Base-by-base conservation (phyloP, 495 filamentous ascomycete species). In the Hypoxylon crocopeplum region DNA sequence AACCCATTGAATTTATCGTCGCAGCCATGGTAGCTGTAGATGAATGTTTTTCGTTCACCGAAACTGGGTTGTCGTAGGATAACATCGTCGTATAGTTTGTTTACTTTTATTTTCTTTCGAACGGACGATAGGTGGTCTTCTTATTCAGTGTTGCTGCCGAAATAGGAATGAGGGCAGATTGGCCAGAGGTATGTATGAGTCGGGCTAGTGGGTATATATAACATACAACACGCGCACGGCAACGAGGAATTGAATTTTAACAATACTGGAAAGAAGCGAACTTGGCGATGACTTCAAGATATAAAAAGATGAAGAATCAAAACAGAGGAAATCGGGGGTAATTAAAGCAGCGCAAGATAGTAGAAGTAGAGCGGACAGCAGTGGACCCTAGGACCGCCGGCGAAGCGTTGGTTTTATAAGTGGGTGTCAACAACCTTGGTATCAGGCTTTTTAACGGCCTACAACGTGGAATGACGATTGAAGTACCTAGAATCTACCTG, bases 31-130 rank as follows among this genome's bases (percentile, higher is more conserved):
- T 58, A 49, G 61, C 58, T 5, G 66, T 40, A 41, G 75, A 64
- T 17, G 72, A 36, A 17, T 69, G 66, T 24, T 71, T 69, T 22
- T 72, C 70, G 45, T 73, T 74, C 29, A 77, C 53, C 10, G 75
- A 48, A 21, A 76, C 59, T 8, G 75, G 65, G 12, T 67, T 56
- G 32, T 77, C 74, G 69, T 75, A 76, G 22, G 76, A 74, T 24
- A 80, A 72, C 76, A 79, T 78, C 25, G 36, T 68, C 30, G 39
- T 40, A 19, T 24, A 55, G 20, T 24, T 16, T 36, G 46, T 16
- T 11, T 50, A 19, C 15, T 52, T 27, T 16, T 20, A n/a, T 36
- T 21, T 20, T 12, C 15, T 50, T 40, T 39, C 32, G 11, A 17
- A 3, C 21, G 36, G 13, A 1, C 25, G 30, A 40, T 42, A 48